A percentile compares a stretch with the other conserved stretches of the same genome.
Evolutionary conservation across 805 yeast genomes (phyloP).

Genomic region (Myxozyma vanderwaltii): DNA sequence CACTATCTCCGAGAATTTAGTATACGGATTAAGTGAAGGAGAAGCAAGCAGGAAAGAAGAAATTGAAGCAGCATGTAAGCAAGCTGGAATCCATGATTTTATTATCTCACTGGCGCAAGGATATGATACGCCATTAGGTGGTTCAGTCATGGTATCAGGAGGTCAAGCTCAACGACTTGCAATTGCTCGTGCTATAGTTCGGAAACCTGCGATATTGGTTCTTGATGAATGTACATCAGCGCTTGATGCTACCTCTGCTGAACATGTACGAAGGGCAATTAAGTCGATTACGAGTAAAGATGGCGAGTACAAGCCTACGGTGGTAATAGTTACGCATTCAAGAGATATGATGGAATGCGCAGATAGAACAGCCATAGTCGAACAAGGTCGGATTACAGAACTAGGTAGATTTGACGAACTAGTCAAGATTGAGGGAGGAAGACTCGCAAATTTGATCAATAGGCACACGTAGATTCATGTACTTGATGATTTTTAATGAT

Average conservation of each 20-base stretch:
- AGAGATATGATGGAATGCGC: conserved; percentile 63
- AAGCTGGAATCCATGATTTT: conserved; percentile 58
- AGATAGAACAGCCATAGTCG: conserved; percentile 48
- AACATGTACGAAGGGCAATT: conserved; percentile 55
- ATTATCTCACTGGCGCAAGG: conserved; percentile 59
- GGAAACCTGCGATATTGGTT: conserved; percentile 63
- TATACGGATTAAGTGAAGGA: conserved; percentile 53
- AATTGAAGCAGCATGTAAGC: conserved; percentile 47
- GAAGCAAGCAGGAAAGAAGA: conserved; percentile 24
- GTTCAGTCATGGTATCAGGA: conserved; percentile 64
- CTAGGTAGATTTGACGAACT: conserved; percentile 25
- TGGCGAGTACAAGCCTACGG: conserved; percentile 37
- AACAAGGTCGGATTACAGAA: conserved; percentile 23
- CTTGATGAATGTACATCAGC: conserved; percentile 92
- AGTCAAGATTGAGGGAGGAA: not conserved
- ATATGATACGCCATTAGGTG: conserved; percentile 61
- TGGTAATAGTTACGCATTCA: conserved; percentile 75
- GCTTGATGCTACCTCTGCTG: conserved; percentile 66
- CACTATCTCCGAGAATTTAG: conserved; percentile 66
- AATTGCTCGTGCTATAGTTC: conserved; percentile 75
- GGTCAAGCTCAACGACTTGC: conserved; percentile 89
- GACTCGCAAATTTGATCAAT: conserved; percentile 4
- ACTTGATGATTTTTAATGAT: too few relatives aligned
- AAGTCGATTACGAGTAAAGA: conserved; percentile 36
- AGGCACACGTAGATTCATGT: not conserved